These are phyloP conservation scores for Penicillium subrubescens DNA, from an alignment of 495 filamentous ascomycete species.

Conservation along the genomic window DNA sequence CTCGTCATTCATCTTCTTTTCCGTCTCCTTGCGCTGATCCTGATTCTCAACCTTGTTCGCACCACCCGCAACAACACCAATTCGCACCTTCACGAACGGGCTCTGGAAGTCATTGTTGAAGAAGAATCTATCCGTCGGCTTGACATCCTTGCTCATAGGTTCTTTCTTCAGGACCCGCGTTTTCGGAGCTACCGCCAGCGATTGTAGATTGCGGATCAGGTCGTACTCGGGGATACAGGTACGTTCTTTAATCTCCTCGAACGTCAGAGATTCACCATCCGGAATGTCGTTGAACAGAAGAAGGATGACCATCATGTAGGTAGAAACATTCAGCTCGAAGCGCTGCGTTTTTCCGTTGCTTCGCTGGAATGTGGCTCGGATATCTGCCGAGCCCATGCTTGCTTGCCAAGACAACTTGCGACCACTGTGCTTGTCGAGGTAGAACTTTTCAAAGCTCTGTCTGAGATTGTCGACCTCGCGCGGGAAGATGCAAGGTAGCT, in stretches of 20 bases:
- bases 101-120: slow-evolving; percentile 85
- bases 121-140: slow-evolving; percentile 75
- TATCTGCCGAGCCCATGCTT: slow-evolving; percentile 82
- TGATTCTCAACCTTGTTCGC: slow-evolving; percentile 83
- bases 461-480: slow-evolving; percentile 73
- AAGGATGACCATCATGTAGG: slow-evolving; percentile 88
- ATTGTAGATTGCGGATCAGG: slow-evolving; percentile 79
- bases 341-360: slow-evolving; percentile 71
- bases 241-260: slow-evolving; percentile 79
- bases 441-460: slow-evolving; percentile 87
- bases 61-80: slow-evolving; percentile 66
- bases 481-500: slow-evolving; percentile 68
- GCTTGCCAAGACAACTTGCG: slow-evolving; percentile 84
- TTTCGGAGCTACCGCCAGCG: slow-evolving; percentile 83
- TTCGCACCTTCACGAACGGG: slow-evolving; percentile 83
- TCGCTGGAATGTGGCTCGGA: slow-evolving; percentile 77
- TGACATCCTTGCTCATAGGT: slow-evolving; percentile 80
- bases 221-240: slow-evolving; percentile 84
- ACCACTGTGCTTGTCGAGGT: slow-evolving; percentile 83
- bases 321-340: slow-evolving; percentile 90
- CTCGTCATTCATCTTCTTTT: slow-evolving; percentile 82
- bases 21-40: slow-evolving; percentile 82
- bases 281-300: slow-evolving; percentile 83
- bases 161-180: slow-evolving; percentile 80
- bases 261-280: slow-evolving; percentile 65